A percentile compares a stretch with the other conserved stretches of the same genome.
Conservation (phyloP, 1,284 basidiomycete genomes). For the Ustilago loliicola region DNA sequence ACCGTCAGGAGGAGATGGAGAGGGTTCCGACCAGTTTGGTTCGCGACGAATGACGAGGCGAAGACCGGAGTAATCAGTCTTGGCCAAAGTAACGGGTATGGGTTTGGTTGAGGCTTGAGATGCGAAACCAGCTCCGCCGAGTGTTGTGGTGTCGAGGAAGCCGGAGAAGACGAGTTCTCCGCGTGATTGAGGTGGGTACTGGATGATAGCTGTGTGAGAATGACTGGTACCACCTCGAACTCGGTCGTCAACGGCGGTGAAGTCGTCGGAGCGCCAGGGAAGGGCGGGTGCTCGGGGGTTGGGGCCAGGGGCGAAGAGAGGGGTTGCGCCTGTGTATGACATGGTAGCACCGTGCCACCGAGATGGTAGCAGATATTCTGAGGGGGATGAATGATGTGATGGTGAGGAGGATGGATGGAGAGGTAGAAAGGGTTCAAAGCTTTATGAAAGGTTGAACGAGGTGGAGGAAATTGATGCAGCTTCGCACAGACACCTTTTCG, state of each 20-base stretch:
- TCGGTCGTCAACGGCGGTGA: conserved; percentile 72
- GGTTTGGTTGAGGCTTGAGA: conserved; percentile 71
- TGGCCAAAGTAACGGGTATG: conserved; percentile 40
- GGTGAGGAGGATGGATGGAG: conserved; percentile 2
- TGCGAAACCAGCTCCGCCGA: conserved; percentile 74
- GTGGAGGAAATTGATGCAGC: not conserved
- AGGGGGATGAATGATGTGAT: not conserved
- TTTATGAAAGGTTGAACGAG: not conserved
- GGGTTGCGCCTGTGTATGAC: conserved; percentile 40
- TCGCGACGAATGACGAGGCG: conserved; percentile 44
- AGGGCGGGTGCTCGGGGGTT: conserved; percentile 39
- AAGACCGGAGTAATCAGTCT: conserved; percentile 36
- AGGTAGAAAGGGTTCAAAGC: not conserved
- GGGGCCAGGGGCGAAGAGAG: conserved; percentile 44
- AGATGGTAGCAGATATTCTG: not conserved
- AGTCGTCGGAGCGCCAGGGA: conserved; percentile 59
- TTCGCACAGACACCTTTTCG: not conserved
- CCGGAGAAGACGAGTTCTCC: conserved; percentile 59
- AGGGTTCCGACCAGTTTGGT: conserved; percentile 18
- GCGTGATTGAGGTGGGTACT: conserved; percentile 36
- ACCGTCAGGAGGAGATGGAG: conserved; percentile 22
- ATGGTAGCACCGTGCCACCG: conserved; percentile 13
- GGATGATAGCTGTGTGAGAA: conserved; percentile 69
- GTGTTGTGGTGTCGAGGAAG: conserved; percentile 71
- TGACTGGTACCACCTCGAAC: conserved; percentile 72